These are phyloP conservation scores for Onygena corvina DNA, from an alignment of 2,329 filamentous ascomycete species.

Conservation along the genomic window DNA sequence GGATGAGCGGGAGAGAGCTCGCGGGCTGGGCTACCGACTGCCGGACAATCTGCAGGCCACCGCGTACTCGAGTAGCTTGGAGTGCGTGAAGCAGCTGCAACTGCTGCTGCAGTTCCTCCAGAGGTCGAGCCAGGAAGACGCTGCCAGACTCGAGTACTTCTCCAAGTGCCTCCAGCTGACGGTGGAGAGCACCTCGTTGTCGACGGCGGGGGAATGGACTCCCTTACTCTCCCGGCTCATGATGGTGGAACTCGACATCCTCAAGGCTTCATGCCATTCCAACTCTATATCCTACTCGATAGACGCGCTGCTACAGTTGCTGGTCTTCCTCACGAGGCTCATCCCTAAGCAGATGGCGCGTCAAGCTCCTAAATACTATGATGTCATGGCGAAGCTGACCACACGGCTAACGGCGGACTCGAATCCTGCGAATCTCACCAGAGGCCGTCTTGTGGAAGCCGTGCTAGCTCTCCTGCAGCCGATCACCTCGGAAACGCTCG, in stretches of 20 bases:
- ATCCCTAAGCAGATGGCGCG: constrained; percentile 33
- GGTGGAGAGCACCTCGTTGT: constrained; percentile 26
- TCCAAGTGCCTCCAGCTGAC: constrained; percentile 32
- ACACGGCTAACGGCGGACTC: constrained; percentile 18
- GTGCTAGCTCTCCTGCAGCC: constrained; percentile 33
- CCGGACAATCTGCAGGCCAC: constrained; percentile 14
- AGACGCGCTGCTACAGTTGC: constrained; percentile 26
- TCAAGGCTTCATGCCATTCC: constrained; percentile 21
- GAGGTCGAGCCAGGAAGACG: constrained; percentile 34
- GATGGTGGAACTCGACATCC: constrained; percentile 25
- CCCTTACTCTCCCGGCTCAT: constrained; percentile 30
- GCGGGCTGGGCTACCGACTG: constrained; percentile 21
- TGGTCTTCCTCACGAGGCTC: constrained; percentile 28
- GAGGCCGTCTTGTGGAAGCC: constrained; percentile 23
- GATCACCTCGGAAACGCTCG: constrained; percentile 34
- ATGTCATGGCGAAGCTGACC: constrained; percentile 29
- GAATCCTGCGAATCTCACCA: constrained; percentile 17
- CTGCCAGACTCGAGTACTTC: constrained; percentile 35
- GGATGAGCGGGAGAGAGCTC: constrained; percentile 43
- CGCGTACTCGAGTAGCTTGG: constrained; percentile 25
- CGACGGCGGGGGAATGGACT: constrained; percentile 32
- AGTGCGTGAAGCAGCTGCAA: constrained; percentile 45
- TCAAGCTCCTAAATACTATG: constrained; percentile 30
- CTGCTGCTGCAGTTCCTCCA: constrained; percentile 56
- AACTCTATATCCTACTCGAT: constrained; percentile 18